Percentiles rank a stretch among this genome's conserved stretches.
Evolutionary conservation across 2,329 filamentous ascomycete genomes (phyloP).

Genomic region (Chaetothyriales sp.): DNA sequence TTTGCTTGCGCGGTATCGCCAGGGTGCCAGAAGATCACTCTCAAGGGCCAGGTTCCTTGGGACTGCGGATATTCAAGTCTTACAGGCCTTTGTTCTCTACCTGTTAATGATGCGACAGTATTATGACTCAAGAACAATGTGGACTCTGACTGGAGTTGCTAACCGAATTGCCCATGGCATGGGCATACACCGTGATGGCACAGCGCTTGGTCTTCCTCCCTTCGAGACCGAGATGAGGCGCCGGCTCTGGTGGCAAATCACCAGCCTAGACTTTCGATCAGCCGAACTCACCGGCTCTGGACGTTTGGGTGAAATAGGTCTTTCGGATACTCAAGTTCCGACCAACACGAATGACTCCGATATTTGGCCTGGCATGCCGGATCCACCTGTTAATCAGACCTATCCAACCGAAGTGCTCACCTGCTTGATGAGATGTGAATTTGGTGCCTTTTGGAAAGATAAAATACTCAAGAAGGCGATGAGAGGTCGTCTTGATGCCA

Average conservation of each 20-base stretch:
- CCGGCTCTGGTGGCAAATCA: conserved; percentile 25
- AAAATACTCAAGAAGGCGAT: conserved; percentile 5
- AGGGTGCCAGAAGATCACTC: conserved; percentile 47
- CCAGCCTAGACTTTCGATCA: conserved; percentile 32
- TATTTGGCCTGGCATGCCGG: conserved; percentile 33
- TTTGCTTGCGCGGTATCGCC: conserved; percentile 41
- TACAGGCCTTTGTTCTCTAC: conserved; percentile 49
- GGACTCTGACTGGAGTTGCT: conserved; percentile 29
- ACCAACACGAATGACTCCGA: conserved; percentile 40
- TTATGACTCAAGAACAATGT: conserved; percentile 30
- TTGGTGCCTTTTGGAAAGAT: conserved; percentile 36
- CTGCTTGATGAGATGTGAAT: conserved; percentile 47
- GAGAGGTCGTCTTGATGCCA: not conserved
- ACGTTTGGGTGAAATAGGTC: conserved; percentile 8
- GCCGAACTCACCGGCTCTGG: conserved; percentile 21
- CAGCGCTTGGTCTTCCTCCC: conserved; percentile 32
- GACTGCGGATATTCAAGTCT: conserved; percentile 44
- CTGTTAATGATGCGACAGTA: conserved; percentile 37
- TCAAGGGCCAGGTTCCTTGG: conserved; percentile 47
- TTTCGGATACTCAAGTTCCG: conserved; percentile 31
- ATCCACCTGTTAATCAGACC: conserved; percentile 32
- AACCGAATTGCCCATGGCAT: conserved; percentile 26
- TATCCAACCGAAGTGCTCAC: conserved; percentile 41
- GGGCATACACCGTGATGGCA: conserved; percentile 30
- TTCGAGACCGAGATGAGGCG: conserved; percentile 34